These are phyloP conservation scores for Suillus discolor DNA, from an alignment of 768 basidiomycete species.

Conservation along the genomic window DNA sequence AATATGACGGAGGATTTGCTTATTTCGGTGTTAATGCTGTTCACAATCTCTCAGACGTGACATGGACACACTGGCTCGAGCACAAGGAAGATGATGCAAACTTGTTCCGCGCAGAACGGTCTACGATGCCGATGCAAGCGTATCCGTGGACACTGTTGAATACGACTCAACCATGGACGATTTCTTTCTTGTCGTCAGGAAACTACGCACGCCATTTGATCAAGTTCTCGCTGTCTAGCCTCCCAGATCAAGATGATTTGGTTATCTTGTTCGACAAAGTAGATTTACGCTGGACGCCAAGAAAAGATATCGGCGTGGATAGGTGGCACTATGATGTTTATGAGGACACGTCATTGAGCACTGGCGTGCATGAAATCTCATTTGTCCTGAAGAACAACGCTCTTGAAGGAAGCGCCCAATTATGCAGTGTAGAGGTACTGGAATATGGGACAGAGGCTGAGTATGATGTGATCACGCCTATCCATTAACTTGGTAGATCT, in stretches of 20 bases:
- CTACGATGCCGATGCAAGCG: slow-evolving; percentile 72
- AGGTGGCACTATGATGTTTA: slow-evolving; percentile 76
- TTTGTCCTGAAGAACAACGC: slow-evolving; percentile 56
- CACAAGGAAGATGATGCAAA: slow-evolving; percentile 21
- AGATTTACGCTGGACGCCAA: slow-evolving; percentile 57
- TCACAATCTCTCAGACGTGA: slow-evolving; percentile 44
- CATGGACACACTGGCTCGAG: slow-evolving; percentile 77
- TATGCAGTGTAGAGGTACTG: slow-evolving; percentile 76
- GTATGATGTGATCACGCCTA: slow-evolving; percentile 38
- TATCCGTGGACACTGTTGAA: slow-evolving; percentile 81
- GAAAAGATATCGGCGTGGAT: slow-evolving; percentile 60
- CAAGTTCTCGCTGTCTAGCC: slow-evolving; percentile 73
- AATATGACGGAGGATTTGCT: slow-evolving; percentile 77
- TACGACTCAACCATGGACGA: slow-evolving; percentile 57
- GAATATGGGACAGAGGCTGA: slow-evolving; percentile 69
- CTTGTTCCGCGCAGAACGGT: slow-evolving; percentile 56
- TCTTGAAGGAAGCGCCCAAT: slow-evolving; percentile 59
- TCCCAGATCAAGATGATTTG: slow-evolving; percentile 57
- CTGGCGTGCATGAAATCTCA: slow-evolving; percentile 58
- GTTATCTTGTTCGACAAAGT: slow-evolving; percentile 60
- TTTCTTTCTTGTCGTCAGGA: slow-evolving; percentile 65
- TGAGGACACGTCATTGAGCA: slow-evolving; percentile 39
- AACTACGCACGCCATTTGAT: slow-evolving; percentile 60
- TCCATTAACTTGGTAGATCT: slow-evolving; percentile 2
- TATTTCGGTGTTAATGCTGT: slow-evolving; percentile 74